These are phyloP conservation scores for Colletotrichum lini DNA, from an alignment of 2,329 filamentous ascomycete genomes.

Conservation along the genomic window DNA sequence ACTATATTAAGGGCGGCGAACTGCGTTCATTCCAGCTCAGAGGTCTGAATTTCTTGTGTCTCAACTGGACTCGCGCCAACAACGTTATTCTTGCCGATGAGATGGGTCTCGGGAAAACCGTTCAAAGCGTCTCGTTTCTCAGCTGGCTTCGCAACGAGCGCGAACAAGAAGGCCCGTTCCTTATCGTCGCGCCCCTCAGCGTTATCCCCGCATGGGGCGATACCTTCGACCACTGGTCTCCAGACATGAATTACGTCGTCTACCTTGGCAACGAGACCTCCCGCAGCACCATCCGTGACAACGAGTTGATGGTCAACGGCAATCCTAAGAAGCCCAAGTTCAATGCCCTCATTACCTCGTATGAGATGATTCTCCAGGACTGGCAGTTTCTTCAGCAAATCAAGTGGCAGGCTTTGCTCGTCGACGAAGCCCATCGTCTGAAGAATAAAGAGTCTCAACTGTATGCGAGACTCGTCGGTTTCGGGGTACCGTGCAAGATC, in stretches of 20 bases:
- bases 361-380: slow-evolving; percentile 94
- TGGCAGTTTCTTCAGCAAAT: slow-evolving; percentile 87
- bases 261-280: slow-evolving; percentile 93
- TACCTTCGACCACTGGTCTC: slow-evolving; percentile 96
- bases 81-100: slow-evolving; percentile 99
- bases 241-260: slow-evolving; percentile 96
- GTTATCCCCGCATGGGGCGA: slow-evolving; percentile 99
- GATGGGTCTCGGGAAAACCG: slow-evolving; percentile 98
- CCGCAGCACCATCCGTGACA: slow-evolving; percentile 88
- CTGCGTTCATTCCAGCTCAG: slow-evolving; percentile 94
- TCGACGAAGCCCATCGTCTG: slow-evolving; percentile 96
- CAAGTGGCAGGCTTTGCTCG: slow-evolving; percentile 97
- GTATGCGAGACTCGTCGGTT: slow-evolving; percentile 87
- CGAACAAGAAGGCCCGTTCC: slow-evolving; percentile 91
- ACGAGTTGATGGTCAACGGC: slow-evolving; percentile 89
- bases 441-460: slow-evolving; percentile 97
- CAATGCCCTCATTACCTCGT: slow-evolving; percentile 97
- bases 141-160: slow-evolving; percentile 96
- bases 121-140: slow-evolving; percentile 96
- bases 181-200: slow-evolving; percentile 96
- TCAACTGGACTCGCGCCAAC: slow-evolving; percentile 94
- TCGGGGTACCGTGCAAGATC: slow-evolving; percentile 89
- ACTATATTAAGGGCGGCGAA: slow-evolving; percentile 87
- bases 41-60: slow-evolving; percentile 93
- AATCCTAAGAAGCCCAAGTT: slow-evolving; percentile 94